Percentiles rank a stretch among this genome's conserved stretches.
Evolutionary conservation across 2,329 filamentous ascomycete species (phyloP).

Genomic region (Capronia epimyces): DNA sequence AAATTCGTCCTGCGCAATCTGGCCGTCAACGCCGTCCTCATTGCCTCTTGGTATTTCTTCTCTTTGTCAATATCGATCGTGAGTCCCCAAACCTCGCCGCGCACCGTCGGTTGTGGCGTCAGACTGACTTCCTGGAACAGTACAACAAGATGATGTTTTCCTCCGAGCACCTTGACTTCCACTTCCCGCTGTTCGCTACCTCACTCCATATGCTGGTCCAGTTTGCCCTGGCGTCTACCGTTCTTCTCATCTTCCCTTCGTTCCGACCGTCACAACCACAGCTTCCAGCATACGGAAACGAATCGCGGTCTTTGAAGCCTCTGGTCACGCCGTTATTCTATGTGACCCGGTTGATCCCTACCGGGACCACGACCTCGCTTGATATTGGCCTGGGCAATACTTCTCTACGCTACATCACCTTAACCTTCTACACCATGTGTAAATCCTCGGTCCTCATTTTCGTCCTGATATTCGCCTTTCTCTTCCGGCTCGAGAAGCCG

Average conservation of each 20-base stretch:
- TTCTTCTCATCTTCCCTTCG: slow-evolving; percentile 76
- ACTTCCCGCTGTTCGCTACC: slow-evolving; percentile 91
- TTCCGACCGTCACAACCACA: slow-evolving; percentile 60
- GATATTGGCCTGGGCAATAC: slow-evolving; percentile 96
- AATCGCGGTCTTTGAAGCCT: slow-evolving; percentile 42
- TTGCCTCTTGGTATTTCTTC: slow-evolving; percentile 84
- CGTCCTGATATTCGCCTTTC: slow-evolving; percentile 88
- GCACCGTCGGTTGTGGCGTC: background rate
- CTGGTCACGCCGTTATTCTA: slow-evolving; percentile 89
- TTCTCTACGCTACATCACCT: slow-evolving; percentile 88
- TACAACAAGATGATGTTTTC: slow-evolving; percentile 99
- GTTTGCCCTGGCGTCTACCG: slow-evolving; percentile 69
- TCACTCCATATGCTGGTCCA: slow-evolving; percentile 94
- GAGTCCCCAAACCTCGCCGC: slow-evolving; percentile 37
- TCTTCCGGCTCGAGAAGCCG: slow-evolving; percentile 83
- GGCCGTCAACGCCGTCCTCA: slow-evolving; percentile 71
- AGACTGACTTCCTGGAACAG: slow-evolving; percentile 41
- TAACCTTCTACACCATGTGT: slow-evolving; percentile 99
- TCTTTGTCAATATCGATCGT: slow-evolving; percentile 88
- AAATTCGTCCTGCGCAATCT: slow-evolving; percentile 64
- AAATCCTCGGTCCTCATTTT: slow-evolving; percentile 96
- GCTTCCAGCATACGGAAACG: slow-evolving; percentile 9
- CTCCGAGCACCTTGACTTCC: slow-evolving; percentile 71
- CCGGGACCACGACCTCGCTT: slow-evolving; percentile 84
- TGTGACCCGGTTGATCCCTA: slow-evolving; percentile 82